A percentile compares a stretch with the other conserved stretches of the same genome.
phyloP scores from a whole-genome alignment of 805 yeast species.

The Candida nemodendra region DNA sequence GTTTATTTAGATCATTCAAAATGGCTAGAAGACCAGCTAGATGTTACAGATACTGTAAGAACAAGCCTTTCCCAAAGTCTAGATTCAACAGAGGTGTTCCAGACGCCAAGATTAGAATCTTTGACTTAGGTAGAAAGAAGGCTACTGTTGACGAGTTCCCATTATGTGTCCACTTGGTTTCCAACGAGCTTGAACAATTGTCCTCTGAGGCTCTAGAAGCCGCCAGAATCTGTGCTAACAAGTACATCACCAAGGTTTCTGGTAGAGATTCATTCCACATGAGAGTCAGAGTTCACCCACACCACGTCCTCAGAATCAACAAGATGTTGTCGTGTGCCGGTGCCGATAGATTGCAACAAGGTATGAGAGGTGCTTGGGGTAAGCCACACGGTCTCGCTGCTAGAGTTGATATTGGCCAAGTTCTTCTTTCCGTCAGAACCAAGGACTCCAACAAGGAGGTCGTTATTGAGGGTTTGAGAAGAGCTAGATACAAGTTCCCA shows the following conservation, averaged over 20 bases:
- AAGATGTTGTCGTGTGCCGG: slow-evolving; percentile 99
- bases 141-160: slow-evolving; percentile 99
- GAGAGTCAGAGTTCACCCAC: slow-evolving; percentile 99
- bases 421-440: slow-evolving; percentile 96
- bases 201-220: slow-evolving; percentile 99
- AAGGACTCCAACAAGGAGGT: slow-evolving; percentile 97
- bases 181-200: slow-evolving; percentile 98
- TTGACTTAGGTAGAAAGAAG: slow-evolving; percentile 99
- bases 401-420: slow-evolving; percentile 98
- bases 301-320: slow-evolving; percentile 99
- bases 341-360: slow-evolving; percentile 99
- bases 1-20: slow-evolving; percentile 43
- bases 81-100: slow-evolving; percentile 99
- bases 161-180: slow-evolving; percentile 97
- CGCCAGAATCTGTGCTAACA: slow-evolving; percentile 99
- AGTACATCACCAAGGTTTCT: slow-evolving; percentile 94
- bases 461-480: slow-evolving; percentile 98
- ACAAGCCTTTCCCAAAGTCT: slow-evolving; percentile 99
- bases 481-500: slow-evolving; percentile 99
- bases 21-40: slow-evolving; percentile 99
- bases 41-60: slow-evolving; percentile 99
- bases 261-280: slow-evolving; percentile 99
- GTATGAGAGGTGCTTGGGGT: slow-evolving; percentile 99
- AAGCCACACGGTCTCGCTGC: slow-evolving; percentile 99
- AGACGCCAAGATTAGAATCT: slow-evolving; percentile 98